A percentile compares a stretch with the other conserved stretches of the same genome.
Conservation (phyloP, 345 rosid species). For the Acer saccharum region DNA sequence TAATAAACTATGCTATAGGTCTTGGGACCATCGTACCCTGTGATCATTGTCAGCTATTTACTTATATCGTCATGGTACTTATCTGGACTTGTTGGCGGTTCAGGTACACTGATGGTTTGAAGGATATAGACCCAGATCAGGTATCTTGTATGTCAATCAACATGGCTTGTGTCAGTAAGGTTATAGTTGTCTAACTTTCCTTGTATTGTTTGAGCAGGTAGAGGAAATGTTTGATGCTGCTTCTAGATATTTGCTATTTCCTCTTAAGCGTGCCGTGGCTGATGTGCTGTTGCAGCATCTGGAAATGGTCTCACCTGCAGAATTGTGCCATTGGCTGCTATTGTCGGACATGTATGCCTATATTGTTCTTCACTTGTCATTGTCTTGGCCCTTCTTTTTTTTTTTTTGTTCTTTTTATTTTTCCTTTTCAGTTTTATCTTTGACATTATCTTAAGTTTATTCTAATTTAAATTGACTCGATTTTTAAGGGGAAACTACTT, state of each 20-base stretch:
- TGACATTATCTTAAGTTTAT: neutral
- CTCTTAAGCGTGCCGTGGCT: constrained; percentile 96
- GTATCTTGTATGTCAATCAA: constrained; percentile 36
- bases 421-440: neutral
- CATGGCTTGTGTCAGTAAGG: constrained; percentile 11
- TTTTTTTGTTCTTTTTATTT: neutral
- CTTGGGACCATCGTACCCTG: neutral
- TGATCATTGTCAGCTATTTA: neutral
- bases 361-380: constrained; percentile 17
- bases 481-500: neutral
- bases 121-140: constrained; percentile 80
- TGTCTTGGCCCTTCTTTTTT: neutral
- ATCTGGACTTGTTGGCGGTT: constrained; percentile 30
- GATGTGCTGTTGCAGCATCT: constrained; percentile 80
- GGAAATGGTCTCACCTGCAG: constrained; percentile 81
- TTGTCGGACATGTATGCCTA: constrained; percentile 81
- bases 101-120: constrained; percentile 96
- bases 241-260: constrained; percentile 89
- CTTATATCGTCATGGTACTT: constrained; percentile 18
- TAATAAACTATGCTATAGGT: constrained; percentile 12
- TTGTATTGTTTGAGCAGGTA: constrained; percentile 50
- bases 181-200: constrained; percentile 12
- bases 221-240: constrained; percentile 98
- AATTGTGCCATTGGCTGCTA: constrained; percentile 86
- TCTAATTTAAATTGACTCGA: neutral